Conservation (phyloP, 1,284 basidiomycete genomes). For the Microbotryomycetes sp. region DNA sequence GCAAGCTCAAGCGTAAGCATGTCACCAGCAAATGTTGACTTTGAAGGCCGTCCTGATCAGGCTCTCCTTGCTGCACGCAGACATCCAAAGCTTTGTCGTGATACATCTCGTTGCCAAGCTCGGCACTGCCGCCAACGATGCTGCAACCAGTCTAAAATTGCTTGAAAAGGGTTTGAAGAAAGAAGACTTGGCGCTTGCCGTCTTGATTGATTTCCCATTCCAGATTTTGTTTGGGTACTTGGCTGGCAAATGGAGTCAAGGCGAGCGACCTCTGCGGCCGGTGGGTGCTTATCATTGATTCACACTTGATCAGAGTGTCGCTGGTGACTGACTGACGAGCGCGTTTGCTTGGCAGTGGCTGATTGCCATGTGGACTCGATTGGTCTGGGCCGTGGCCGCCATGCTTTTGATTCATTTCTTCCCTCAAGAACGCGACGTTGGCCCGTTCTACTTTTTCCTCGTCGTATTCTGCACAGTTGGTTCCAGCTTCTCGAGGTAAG, state of each 20-base stretch:
- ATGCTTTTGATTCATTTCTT: conserved; percentile 78
- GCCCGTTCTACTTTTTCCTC: conserved; percentile 71
- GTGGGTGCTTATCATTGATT: conserved; percentile 20
- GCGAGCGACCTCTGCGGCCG: conserved; percentile 43
- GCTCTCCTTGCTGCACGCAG: conserved; percentile 46
- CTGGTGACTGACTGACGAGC: conserved; percentile 38
- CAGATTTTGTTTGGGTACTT: conserved; percentile 94
- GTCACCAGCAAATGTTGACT: background rate
- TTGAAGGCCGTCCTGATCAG: background rate
- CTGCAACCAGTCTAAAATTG: conserved; percentile 85
- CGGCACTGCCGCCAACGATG: conserved; percentile 92
- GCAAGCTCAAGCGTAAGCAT: conserved; percentile 73
- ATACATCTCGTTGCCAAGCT: conserved; percentile 91
- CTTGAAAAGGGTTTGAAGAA: conserved; percentile 93
- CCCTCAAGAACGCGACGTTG: conserved; percentile 55
- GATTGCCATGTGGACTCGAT: conserved; percentile 80
- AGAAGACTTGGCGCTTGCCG: conserved; percentile 90
- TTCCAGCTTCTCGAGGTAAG: conserved; percentile 76
- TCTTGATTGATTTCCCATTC: conserved; percentile 96
- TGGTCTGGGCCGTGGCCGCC: conserved; percentile 60
- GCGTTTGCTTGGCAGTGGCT: conserved; percentile 70
- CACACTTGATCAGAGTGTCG: background rate
- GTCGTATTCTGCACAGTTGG: conserved; percentile 73
- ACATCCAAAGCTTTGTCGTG: conserved; percentile 81
- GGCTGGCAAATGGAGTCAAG: conserved; percentile 73